Base-by-base conservation (phyloP, 352 stramenopile genomes). In the Phytophthora ohioensis region DNA sequence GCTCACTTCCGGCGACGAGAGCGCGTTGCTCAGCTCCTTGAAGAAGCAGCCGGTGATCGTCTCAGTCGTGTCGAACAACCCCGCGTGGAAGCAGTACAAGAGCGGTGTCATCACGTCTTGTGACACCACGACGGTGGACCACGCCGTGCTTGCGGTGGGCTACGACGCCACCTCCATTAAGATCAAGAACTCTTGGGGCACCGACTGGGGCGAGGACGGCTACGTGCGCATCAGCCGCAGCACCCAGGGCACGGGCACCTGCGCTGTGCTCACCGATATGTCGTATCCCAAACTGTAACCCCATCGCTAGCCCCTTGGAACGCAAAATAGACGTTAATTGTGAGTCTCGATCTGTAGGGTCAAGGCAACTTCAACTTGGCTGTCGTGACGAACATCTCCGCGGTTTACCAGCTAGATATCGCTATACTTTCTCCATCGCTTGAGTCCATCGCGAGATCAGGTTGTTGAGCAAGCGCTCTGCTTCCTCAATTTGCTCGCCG, bases 161-260 rank as follows among this genome's bases (percentile, higher is more conserved):
- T 99, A 99, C 79, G 92, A 95, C 59, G 75, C 79, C 35, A 86
- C 79, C 0, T 81, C 79, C 21, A 97, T 94, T 82, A 98, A 98
- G 76, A 88, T 99, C 35, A 98, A 98, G 71, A 99, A 99, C 84
- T 98, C 97, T 42, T 99, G 97, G 97, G 97, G 98, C 21, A 76
- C 82, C 1, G 81, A 76, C n/a, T 99, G 97, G 97, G 97, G 97
- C 70, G 90, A 98, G 53, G 71, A 88, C 35, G 97, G 97, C 51
- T 99, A 98, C 83, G 95, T 99, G 43, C 90, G 90, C 34, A 76
- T 99, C 10, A 82, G 85, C 27, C 95, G 60, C 89, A 97, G 80
- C 78, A 84, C 67, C 3, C 81, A 74, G 12, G 64, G 48, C 57
- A 82, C 83, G 73, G 78, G 90, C 73, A 77, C 81, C 12, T 90